Conservation (phyloP, 768 basidiomycete species). For the Tricholoma furcatifolium region DNA sequence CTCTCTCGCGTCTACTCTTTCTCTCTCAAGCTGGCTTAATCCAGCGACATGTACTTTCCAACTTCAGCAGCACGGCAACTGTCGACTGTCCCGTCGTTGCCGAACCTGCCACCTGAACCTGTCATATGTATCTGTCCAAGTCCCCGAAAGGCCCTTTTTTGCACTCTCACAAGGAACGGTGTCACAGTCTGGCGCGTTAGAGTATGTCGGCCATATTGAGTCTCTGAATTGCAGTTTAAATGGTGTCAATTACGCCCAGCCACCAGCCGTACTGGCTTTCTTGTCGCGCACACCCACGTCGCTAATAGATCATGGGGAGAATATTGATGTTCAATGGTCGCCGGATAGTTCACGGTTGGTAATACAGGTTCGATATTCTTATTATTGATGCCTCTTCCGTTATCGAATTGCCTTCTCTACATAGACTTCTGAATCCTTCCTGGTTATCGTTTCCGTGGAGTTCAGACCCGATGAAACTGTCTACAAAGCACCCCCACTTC, state of each 20-base stretch:
- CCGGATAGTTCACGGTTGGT: slow-evolving; percentile 79
- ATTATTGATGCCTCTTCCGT: background rate
- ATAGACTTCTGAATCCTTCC: slow-evolving; percentile 78
- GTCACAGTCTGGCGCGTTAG: slow-evolving; percentile 81
- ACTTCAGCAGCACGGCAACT: slow-evolving; percentile 76
- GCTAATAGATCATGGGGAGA: slow-evolving; percentile 82
- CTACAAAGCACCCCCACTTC: slow-evolving; percentile 53
- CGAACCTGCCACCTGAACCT: slow-evolving; percentile 56
- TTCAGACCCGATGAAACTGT: slow-evolving; percentile 53
- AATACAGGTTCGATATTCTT: slow-evolving; percentile 61
- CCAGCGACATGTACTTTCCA: slow-evolving; percentile 74
- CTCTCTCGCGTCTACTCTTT: background rate
- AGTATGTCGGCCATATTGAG: slow-evolving; percentile 41
- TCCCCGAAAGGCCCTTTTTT: slow-evolving; percentile 77
- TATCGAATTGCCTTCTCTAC: background rate
- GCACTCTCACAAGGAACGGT: slow-evolving; percentile 67
- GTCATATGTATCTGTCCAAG: slow-evolving; percentile 61
- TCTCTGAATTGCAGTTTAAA: background rate
- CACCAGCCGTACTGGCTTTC: slow-evolving; percentile 67
- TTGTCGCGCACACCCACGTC: slow-evolving; percentile 77
- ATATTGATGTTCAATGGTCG: slow-evolving; percentile 74
- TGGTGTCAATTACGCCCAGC: slow-evolving; percentile 39
- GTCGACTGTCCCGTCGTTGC: slow-evolving; percentile 66
- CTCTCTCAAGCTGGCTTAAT: slow-evolving; percentile 1
- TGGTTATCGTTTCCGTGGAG: slow-evolving; percentile 72